A percentile compares a stretch with the other conserved stretches of the same genome.
These are phyloP conservation scores for Salvia miltiorrhiza DNA, from an alignment of 257 asterid species.

Conservation along the genomic window DNA sequence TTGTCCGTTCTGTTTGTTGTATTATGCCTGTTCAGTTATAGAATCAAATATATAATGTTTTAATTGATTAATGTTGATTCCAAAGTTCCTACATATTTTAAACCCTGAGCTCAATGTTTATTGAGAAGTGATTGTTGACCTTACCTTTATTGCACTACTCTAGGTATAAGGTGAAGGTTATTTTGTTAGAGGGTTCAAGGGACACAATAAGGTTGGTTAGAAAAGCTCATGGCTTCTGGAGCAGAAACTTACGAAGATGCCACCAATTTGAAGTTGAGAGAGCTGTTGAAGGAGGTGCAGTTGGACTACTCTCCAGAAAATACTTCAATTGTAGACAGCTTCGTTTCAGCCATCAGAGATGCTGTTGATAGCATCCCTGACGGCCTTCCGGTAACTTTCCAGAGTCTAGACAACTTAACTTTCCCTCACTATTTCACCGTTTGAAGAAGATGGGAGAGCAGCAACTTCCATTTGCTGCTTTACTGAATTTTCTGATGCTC, in stretches of 20 bases:
- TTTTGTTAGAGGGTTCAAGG: too few species aligned
- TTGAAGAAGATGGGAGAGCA: neutral
- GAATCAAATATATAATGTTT: too few species aligned
- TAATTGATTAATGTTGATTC: too few species aligned
- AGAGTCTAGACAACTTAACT: neutral
- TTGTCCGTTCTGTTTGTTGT: too few species aligned
- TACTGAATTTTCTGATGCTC: neutral
- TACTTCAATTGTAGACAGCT: constrained; percentile 43
- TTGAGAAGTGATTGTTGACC: neutral
- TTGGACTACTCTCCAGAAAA: constrained; percentile 60
- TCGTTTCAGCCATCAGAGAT: constrained; percentile 53
- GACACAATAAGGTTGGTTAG: too few species aligned
- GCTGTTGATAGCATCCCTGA: constrained; percentile 56
- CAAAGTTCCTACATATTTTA: too few species aligned
- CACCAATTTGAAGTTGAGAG: constrained; percentile 53
- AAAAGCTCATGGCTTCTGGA: constrained; percentile 35
- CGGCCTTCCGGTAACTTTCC: constrained; percentile 48
- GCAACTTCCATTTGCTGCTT: neutral
- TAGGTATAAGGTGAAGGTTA: too few species aligned
- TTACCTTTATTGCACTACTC: neutral
- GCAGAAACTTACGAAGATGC: constrained; percentile 33
- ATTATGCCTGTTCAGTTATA: too few species aligned
- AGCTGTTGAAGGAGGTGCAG: constrained; percentile 71
- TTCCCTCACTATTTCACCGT: neutral
- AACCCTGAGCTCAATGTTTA: too few species aligned